Percentiles rank a stretch among this genome's conserved stretches.
Evolutionary conservation across 1,139 yeast species (phyloP).

Genomic region (Tardiomyces digboiensis): DNA sequence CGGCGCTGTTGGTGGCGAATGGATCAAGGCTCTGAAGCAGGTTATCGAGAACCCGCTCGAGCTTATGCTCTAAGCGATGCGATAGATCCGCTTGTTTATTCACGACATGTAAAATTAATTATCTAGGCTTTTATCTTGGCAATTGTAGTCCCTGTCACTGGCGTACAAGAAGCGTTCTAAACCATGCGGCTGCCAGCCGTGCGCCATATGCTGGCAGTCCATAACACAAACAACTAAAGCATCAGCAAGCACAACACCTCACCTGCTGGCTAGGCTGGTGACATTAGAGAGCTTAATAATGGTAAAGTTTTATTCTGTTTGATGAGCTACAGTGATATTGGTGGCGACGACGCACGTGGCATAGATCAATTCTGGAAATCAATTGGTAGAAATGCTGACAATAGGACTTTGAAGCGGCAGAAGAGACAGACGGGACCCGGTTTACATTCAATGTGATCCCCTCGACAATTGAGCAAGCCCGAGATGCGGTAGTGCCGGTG

Average conservation of each 20-base stretch:
- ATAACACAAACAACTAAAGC: too few relatives aligned
- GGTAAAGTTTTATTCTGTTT: too few relatives aligned
- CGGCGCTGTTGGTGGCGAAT: slow-evolving; percentile 98
- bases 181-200: too few relatives aligned
- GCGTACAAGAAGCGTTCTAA: too few relatives aligned
- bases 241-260: too few relatives aligned
- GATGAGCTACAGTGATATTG: too few relatives aligned
- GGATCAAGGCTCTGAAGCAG: slow-evolving; percentile 85
- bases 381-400: not conserved
- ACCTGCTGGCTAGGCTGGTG: too few relatives aligned
- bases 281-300: too few relatives aligned
- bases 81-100: slow-evolving; percentile 23
- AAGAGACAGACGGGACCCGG: slow-evolving; percentile 60
- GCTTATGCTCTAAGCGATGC: slow-evolving; percentile 51
- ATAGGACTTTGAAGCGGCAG: slow-evolving; percentile 46
- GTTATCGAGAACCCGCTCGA: slow-evolving; percentile 95
- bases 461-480: slow-evolving; percentile 47
- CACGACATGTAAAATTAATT: not conserved
- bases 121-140: not conserved
- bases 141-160: too few relatives aligned
- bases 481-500: slow-evolving; percentile 50
- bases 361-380: too few relatives aligned
- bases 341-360: too few relatives aligned
- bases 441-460: slow-evolving; percentile 63
- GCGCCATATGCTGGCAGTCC: too few relatives aligned